Conservation (phyloP, 371 early-diverging fungal species). For the Mortierella sp. region DNA sequence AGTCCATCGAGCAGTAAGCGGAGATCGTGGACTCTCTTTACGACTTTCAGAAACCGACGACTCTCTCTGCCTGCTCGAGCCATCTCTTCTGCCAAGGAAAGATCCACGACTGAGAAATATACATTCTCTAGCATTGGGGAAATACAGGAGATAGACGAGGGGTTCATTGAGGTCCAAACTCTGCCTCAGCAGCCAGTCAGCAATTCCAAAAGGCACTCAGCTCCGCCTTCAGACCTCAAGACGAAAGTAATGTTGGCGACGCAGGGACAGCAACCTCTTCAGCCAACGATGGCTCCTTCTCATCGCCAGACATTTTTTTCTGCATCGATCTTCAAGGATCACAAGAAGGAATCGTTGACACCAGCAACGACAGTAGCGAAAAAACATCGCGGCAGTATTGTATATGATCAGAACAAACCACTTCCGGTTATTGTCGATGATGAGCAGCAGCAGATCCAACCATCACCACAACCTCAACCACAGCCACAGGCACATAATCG, state of each 20-base stretch:
- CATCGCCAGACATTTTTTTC: background rate
- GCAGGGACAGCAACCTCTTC: conserved; percentile 1
- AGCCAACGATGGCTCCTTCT: background rate
- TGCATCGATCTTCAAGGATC: background rate
- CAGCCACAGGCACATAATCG: background rate
- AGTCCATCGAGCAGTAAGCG: conserved; percentile 10
- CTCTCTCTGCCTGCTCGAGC: conserved; percentile 21
- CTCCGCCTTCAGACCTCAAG: background rate
- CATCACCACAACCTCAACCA: conserved; percentile 4
- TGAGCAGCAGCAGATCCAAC: background rate
- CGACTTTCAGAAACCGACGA: conserved; percentile 13
- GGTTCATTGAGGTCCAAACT: background rate
- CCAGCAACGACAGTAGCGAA: background rate
- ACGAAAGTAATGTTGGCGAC: background rate
- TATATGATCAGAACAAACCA: conserved; percentile 10
- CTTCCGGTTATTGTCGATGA: conserved; percentile 7
- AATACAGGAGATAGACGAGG: background rate
- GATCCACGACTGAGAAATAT: background rate
- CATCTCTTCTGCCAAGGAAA: conserved; percentile 4
- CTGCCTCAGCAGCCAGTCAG: background rate
- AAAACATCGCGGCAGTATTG: background rate
- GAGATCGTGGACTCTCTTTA: conserved; percentile 23
- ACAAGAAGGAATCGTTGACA: background rate
- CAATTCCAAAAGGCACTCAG: background rate
- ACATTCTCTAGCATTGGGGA: background rate